Conservation (phyloP, 1,139 yeast species). For the Geotrichum macrosporum region DNA sequence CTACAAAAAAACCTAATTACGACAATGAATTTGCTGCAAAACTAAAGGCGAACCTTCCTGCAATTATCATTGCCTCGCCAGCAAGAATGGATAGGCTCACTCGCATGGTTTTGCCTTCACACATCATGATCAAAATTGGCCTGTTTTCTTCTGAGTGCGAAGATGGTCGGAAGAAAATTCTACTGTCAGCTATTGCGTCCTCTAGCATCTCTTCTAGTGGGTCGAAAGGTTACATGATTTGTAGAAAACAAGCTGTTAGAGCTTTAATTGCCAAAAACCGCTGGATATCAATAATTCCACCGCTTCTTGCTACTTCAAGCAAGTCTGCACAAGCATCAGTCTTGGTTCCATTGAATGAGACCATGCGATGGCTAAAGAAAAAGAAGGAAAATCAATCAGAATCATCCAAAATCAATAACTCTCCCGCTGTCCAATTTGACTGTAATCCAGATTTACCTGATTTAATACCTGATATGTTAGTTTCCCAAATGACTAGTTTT, state of each 20-base stretch:
- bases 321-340: conserved; percentile 1
- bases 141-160: conserved; percentile 10
- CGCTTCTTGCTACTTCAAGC: conserved; percentile 3
- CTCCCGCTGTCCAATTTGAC: neutral
- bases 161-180: neutral
- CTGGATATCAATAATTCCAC: neutral
- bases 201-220: neutral
- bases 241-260: conserved; percentile 3
- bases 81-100: conserved; percentile 32
- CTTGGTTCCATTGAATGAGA: conserved; percentile 6
- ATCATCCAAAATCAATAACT: neutral
- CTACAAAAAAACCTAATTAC: neutral
- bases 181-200: neutral
- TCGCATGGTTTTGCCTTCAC: conserved; percentile 30
- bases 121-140: conserved; percentile 32
- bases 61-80: conserved; percentile 33
- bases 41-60: conserved; percentile 30
- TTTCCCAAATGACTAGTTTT: neutral
- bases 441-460: conserved; percentile 1
- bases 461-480: neutral
- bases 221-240: conserved; percentile 6
- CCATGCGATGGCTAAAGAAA: conserved; percentile 1
- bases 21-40: conserved; percentile 7
- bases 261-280: conserved; percentile 3
- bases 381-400: conserved; percentile 1